Conservation (phyloP, 768 basidiomycete species). For the Grammothele lineata region DNA sequence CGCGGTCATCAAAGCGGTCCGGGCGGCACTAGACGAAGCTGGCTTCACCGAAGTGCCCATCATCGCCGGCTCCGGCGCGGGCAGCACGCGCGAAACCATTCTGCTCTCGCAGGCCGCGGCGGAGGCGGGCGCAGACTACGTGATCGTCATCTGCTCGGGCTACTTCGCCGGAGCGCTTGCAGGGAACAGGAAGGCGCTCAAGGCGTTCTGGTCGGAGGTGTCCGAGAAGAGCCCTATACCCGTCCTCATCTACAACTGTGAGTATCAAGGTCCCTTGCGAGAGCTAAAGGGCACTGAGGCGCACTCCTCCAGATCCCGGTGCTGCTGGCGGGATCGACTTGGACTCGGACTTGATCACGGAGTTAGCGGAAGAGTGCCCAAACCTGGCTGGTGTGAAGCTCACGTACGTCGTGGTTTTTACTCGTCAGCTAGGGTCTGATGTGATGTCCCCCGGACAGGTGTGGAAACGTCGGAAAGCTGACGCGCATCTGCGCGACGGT, state of each 20-base stretch:
- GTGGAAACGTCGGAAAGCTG: constrained; percentile 88
- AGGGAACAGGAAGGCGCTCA: constrained; percentile 60
- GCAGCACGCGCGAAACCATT: constrained; percentile 80
- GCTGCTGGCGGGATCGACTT: constrained; percentile 87
- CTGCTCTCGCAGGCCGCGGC: constrained; percentile 75
- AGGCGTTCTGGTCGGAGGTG: constrained; percentile 75
- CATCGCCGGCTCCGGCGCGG: constrained; percentile 78
- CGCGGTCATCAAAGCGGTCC: constrained; percentile 31
- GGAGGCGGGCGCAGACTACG: constrained; percentile 79
- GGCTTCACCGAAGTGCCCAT: constrained; percentile 58
- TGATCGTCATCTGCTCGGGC: constrained; percentile 80
- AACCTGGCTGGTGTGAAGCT: constrained; percentile 87
- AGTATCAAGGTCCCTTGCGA: too few relatives aligned
- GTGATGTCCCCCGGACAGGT: constrained; percentile 38
- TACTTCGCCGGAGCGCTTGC: constrained; percentile 80
- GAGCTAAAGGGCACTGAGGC: too few relatives aligned
- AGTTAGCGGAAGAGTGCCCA: constrained; percentile 68
- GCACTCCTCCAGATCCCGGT: constrained; percentile 73
- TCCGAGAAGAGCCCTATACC: constrained; percentile 79
- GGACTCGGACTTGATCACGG: constrained; percentile 81
- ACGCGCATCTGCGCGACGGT: constrained; percentile 75
- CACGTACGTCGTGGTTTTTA: constrained; percentile 49
- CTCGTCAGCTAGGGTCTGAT: too few relatives aligned
- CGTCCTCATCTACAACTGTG: constrained; percentile 85
- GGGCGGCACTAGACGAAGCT: constrained; percentile 66